phyloP scores from a whole-genome alignment of 2,329 filamentous ascomycete genomes.

The Pseudogymnoascus sp. region DNA sequence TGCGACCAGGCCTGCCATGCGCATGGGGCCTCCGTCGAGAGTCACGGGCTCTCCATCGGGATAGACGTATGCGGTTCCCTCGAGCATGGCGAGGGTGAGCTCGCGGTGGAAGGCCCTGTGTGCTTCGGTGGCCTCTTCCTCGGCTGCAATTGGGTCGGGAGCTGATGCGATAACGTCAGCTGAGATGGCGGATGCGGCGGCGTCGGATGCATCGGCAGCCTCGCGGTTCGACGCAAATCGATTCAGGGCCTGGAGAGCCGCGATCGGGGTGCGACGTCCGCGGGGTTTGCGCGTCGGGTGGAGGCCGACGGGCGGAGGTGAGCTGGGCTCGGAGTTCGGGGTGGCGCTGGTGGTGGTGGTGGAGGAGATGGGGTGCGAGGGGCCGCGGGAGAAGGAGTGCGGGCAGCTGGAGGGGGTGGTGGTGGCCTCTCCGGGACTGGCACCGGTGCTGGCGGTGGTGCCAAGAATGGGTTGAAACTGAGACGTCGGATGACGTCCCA shows the following conservation, averaged over 20 bases:
- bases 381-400: not conserved
- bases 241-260: not conserved
- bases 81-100: not conserved
- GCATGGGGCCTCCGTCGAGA: not conserved
- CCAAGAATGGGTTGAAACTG: too few species aligned
- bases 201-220: not conserved
- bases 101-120: not conserved
- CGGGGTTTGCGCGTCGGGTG: not conserved
- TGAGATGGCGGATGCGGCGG: not conserved
- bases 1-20: not conserved
- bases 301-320: not conserved
- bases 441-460: not conserved
- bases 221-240: not conserved
- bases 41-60: too few species aligned
- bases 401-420: not conserved
- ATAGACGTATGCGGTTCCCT: not conserved
- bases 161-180: not conserved
- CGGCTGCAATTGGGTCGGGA: not conserved
- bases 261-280: not conserved
- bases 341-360: not conserved
- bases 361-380: not conserved
- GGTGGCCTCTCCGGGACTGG: too few species aligned
- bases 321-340: not conserved
- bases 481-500: not conserved
- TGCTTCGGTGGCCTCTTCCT: not conserved